Evolutionary conservation across 305 asterid species (phyloP), one percentile per base, ranked within the genome.

Genomic region (Stenogyne calaminthoides): DNA sequence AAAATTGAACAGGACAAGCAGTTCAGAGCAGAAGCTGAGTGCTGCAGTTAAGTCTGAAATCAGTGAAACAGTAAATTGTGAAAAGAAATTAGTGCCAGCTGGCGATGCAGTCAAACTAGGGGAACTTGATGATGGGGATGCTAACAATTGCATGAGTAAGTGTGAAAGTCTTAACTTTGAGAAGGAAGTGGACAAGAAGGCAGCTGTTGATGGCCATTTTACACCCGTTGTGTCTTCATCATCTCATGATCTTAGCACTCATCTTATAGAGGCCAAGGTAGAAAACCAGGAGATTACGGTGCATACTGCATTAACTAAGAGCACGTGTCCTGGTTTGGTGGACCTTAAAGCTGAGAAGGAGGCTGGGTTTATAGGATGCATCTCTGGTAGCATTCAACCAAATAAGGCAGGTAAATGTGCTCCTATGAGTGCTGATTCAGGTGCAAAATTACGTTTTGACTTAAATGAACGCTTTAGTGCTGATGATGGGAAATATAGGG

Each of bases 401-500:
- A 87, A 77, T 66, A 85, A 15, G 78, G 57, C 71, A 19, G 40
- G 85, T 81, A 19, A 62, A 42, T 69, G 78, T 59, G 52, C 70
- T 81, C 27, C 25, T 42, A 10, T 42, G 49, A 14, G n/a, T 3
- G 18, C 73, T 70, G 55, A 80, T 70, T 25, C 58, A 4, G 80
- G 83, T 69, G 74, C 79, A 58, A 92, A 83, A 83, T 46, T 94
- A 40, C 75, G 81, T 52, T 94, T 94, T 54, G 99, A 94, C 80
- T 83, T 94, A 77, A 94, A 94, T 74, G 99, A 94, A 82, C 95
- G 90, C 27, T 78, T 91, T 32, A 64, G 69, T 77, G 76, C 78
- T 27, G 99, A 94, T 77, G 98, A 92, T 29, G 97, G 87, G 61
- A 91, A 85, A 54, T 83, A 72, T 56, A 91, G 83, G 74, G 95